Evolutionary conservation across 2,329 filamentous ascomycete genomes (phyloP).

Genomic region (Drechslerella stenobrocha): DNA sequence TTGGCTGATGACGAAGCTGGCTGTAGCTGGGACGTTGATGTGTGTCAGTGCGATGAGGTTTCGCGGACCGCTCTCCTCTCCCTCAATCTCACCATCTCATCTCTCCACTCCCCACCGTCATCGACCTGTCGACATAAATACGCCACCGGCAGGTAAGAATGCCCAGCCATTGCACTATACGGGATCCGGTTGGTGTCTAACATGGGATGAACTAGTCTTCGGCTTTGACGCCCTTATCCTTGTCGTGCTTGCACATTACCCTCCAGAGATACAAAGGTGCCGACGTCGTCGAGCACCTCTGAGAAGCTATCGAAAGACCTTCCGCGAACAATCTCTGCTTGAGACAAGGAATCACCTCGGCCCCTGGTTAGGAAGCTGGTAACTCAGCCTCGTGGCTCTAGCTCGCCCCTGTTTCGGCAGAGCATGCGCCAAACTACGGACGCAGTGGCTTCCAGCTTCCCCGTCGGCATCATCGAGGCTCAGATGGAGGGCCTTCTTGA

Average conservation of each 20-base stretch:
- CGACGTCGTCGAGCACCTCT: background rate
- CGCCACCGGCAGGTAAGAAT: background rate
- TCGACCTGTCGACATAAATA: too few relatives aligned
- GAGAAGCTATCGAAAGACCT: background rate
- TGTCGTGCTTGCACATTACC: background rate
- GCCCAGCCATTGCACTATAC: background rate
- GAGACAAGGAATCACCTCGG: background rate
- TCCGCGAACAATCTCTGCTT: background rate
- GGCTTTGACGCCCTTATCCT: background rate
- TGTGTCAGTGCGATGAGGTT: too few relatives aligned
- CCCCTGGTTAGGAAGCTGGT: constrained; percentile 1
- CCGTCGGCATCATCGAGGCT: background rate
- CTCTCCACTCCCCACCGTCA: too few relatives aligned
- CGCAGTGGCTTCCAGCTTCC: background rate
- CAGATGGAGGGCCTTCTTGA: background rate
- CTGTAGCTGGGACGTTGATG: too few relatives aligned
- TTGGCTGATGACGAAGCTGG: too few relatives aligned
- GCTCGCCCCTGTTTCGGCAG: background rate
- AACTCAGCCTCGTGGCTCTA: background rate
- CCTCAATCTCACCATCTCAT: too few relatives aligned
- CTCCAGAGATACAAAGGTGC: too few relatives aligned
- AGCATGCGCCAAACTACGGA: too few relatives aligned
- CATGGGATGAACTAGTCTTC: background rate
- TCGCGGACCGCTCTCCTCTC: too few relatives aligned
- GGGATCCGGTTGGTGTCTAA: background rate